Percentiles rank a stretch among this genome's conserved stretches.
Conservation (phyloP, 768 basidiomycete genomes). For the Panaeolus cyanescens region DNA sequence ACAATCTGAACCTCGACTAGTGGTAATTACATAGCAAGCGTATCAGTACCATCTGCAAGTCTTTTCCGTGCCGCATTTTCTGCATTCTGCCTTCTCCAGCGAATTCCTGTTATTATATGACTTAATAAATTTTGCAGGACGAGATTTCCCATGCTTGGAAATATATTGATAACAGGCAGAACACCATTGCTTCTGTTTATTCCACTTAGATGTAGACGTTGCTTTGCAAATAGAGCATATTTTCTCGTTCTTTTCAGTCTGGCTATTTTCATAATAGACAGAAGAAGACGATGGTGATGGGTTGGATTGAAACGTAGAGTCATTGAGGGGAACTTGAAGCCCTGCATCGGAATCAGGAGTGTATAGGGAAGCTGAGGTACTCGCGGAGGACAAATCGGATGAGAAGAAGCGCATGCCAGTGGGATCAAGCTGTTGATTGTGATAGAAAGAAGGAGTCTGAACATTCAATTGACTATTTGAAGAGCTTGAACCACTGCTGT, state of each 20-base stretch:
- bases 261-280: slow-evolving; percentile 25
- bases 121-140: slow-evolving; percentile 51
- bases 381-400: slow-evolving; percentile 21
- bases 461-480: slow-evolving; percentile 23
- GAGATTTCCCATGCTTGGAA: slow-evolving; percentile 45
- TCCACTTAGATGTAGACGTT: slow-evolving; percentile 49
- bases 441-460: slow-evolving; percentile 27
- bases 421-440: slow-evolving; percentile 25
- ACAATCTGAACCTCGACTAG: too few species aligned
- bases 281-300: slow-evolving; percentile 37
- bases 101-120: slow-evolving; percentile 45
- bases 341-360: slow-evolving; percentile 20
- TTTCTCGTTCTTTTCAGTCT: slow-evolving; percentile 30
- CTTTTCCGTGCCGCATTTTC: too few species aligned
- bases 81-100: slow-evolving; percentile 40
- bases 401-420: slow-evolving; percentile 25
- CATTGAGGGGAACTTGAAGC: slow-evolving; percentile 24
- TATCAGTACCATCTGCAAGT: too few species aligned
- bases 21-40: too few species aligned
- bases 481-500: slow-evolving; percentile 9
- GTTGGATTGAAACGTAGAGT: slow-evolving; percentile 29
- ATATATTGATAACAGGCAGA: slow-evolving; percentile 51
- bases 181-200: slow-evolving; percentile 46
- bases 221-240: slow-evolving; percentile 49
- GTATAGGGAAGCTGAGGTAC: slow-evolving; percentile 21